These are phyloP conservation scores for Sanghuangporus weigelae DNA, from an alignment of 1,284 basidiomycete species.

Conservation along the genomic window DNA sequence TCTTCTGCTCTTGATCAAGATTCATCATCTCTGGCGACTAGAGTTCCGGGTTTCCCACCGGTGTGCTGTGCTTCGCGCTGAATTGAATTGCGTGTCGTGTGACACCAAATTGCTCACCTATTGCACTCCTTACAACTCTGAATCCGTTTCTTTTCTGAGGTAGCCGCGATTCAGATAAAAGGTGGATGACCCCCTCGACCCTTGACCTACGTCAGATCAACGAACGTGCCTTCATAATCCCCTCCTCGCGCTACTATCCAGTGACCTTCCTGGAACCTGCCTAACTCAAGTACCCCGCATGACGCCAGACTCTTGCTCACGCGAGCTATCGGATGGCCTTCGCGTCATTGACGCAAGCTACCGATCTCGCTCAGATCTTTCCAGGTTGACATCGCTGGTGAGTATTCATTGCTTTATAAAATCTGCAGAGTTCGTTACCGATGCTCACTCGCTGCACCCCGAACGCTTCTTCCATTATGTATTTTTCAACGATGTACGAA, in stretches of 20 bases:
- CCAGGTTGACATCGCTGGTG: neutral
- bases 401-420: neutral
- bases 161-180: neutral
- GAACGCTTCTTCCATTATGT: neutral
- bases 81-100: conserved; percentile 7
- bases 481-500: conserved; percentile 14
- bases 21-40: neutral
- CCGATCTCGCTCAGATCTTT: neutral
- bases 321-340: neutral
- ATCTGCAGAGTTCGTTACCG: neutral
- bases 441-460: neutral
- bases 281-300: neutral
- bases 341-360: conserved; percentile 7
- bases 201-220: neutral
- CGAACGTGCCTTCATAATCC: neutral
- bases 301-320: conserved; percentile 2
- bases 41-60: neutral
- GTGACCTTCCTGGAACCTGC: neutral
- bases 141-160: neutral
- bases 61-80: neutral
- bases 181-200: neutral
- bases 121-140: neutral
- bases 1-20: neutral
- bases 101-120: neutral
- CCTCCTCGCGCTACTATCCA: neutral